A percentile compares a stretch with the other conserved stretches of the same genome.
These are phyloP conservation scores for Cercospora berteroae DNA, from an alignment of 2,329 filamentous ascomycete species.

Conservation along the genomic window DNA sequence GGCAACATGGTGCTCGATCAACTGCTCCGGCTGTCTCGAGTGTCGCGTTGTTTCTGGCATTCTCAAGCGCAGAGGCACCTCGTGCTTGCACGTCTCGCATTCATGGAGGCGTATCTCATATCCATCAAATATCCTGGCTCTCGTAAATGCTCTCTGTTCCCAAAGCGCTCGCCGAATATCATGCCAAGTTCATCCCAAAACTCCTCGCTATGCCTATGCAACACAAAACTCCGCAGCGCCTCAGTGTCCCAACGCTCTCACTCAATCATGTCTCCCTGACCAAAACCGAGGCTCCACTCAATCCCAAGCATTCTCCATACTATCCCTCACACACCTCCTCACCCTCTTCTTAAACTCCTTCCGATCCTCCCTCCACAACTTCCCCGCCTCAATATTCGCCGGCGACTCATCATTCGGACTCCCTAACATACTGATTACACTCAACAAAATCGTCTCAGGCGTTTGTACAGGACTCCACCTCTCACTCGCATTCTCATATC, in stretches of 20 bases:
- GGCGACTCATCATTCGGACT: slow-evolving; percentile 94
- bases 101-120: not conserved
- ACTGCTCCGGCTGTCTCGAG: not conserved
- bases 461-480: slow-evolving; percentile 94
- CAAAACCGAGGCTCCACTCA: slow-evolving; percentile 14
- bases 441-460: slow-evolving; percentile 88
- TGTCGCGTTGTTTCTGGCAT: not conserved
- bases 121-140: not conserved
- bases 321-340: slow-evolving; percentile 75
- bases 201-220: not conserved
- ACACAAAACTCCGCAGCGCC: not conserved
- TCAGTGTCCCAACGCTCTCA: not conserved
- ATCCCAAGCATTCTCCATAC: slow-evolving; percentile 57
- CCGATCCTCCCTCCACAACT: slow-evolving; percentile 78
- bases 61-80: not conserved
- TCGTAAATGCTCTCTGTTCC: not conserved
- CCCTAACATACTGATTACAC: slow-evolving; percentile 87
- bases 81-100: not conserved
- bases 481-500: slow-evolving; percentile 87
- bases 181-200: not conserved
- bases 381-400: slow-evolving; percentile 90
- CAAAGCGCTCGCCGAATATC: not conserved
- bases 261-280: not conserved
- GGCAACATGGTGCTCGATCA: not conserved
- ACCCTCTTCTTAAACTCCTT: slow-evolving; percentile 77